These are phyloP conservation scores for Paramyrothecium roridum DNA, from an alignment of 2,329 filamentous ascomycete genomes.

Conservation along the genomic window DNA sequence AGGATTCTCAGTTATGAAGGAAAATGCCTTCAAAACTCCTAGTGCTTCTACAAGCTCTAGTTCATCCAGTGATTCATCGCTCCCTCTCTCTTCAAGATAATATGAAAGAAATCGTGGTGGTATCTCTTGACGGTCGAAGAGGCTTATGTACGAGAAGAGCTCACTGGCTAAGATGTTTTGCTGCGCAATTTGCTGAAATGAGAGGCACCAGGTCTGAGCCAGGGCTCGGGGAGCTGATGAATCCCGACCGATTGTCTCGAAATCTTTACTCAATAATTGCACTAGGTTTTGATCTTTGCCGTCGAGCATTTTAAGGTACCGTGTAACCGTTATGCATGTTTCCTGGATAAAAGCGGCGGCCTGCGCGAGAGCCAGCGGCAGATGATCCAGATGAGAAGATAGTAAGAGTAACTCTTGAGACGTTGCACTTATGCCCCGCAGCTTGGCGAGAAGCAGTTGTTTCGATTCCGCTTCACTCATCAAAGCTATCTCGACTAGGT, in stretches of 20 bases:
- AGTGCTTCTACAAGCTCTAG: background rate
- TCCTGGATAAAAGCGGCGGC: slow-evolving; percentile 28
- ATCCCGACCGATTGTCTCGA: slow-evolving; percentile 24
- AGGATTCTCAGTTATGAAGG: background rate
- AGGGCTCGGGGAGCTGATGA: slow-evolving; percentile 18
- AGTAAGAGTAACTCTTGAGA: slow-evolving; percentile 10
- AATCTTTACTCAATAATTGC: slow-evolving; percentile 23
- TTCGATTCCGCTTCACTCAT: slow-evolving; percentile 21
- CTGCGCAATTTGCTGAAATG: slow-evolving; percentile 23
- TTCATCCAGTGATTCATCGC: background rate
- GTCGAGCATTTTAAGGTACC: slow-evolving; percentile 23
- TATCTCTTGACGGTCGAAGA: slow-evolving; percentile 4
- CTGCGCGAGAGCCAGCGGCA: slow-evolving; percentile 30
- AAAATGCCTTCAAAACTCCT: background rate
- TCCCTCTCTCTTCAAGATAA: background rate
- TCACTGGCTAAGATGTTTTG: slow-evolving; percentile 17
- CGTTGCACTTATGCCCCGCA: slow-evolving; percentile 6
- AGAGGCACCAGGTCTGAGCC: slow-evolving; percentile 26
- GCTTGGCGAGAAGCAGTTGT: slow-evolving; percentile 17
- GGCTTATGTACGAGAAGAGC: slow-evolving; percentile 5
- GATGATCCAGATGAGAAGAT: slow-evolving; percentile 20
- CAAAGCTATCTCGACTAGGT: slow-evolving; percentile 17
- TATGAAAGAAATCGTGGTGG: background rate
- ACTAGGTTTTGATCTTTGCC: slow-evolving; percentile 16
- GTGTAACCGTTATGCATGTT: slow-evolving; percentile 16